phyloP scores from a whole-genome alignment of 2,329 filamentous ascomycete species.

The Neopestalotiopsis sp. region DNA sequence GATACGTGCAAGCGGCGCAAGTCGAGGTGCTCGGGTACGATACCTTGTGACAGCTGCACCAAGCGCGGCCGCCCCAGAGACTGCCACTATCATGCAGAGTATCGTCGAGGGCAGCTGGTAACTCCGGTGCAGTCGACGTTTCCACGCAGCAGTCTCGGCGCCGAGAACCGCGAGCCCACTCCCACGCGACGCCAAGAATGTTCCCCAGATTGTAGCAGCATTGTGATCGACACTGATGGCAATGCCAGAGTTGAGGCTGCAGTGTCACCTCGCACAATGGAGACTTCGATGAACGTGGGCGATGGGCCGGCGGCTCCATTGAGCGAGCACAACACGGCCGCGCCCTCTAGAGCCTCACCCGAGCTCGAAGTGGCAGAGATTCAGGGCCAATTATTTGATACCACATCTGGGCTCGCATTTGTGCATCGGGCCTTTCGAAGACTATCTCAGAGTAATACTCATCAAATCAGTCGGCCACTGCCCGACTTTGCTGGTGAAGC shows the following conservation, averaged over 20 bases:
- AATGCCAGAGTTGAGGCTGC: background rate
- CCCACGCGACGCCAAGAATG: constrained; percentile 7
- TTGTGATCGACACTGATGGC: background rate
- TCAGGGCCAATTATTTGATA: constrained; percentile 60
- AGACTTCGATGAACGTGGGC: background rate
- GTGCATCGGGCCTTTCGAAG: constrained; percentile 58
- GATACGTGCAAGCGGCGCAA: constrained; percentile 45
- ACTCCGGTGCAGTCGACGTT: constrained; percentile 33
- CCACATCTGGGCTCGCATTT: constrained; percentile 60
- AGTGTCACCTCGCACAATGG: background rate
- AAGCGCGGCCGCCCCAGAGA: constrained; percentile 10
- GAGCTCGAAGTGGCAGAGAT: constrained; percentile 41
- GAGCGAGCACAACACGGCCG: constrained; percentile 16
- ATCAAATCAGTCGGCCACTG: constrained; percentile 33
- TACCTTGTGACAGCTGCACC: constrained; percentile 39
- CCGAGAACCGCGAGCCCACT: constrained; percentile 7
- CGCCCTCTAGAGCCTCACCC: constrained; percentile 30
- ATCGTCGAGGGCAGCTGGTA: constrained; percentile 41
- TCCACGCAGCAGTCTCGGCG: background rate
- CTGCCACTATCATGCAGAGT: constrained; percentile 42
- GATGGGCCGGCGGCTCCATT: background rate
- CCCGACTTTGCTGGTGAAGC: background rate
- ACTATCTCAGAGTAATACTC: constrained; percentile 47
- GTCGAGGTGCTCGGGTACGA: constrained; percentile 41
- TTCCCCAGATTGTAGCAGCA: background rate